Evolutionary conservation across 805 yeast species (phyloP), one percentile per base, ranked within the genome.

Genomic region (Gaillardinia entomophila): DNA sequence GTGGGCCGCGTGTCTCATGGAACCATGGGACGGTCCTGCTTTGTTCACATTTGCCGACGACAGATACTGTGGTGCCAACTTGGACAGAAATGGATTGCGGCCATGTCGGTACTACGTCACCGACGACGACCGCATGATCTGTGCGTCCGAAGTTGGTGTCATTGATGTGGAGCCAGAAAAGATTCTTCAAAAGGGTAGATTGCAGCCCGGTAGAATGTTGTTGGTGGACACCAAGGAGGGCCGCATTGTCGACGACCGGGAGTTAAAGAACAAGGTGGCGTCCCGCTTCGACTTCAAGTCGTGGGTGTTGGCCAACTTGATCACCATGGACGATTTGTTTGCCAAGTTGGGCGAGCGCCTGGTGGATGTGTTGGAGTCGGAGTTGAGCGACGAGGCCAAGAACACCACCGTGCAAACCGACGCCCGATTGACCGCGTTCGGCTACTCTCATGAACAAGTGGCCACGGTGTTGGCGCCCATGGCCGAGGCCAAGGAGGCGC

Each of bases 21-120:
- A 90, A 67, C 97, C 97, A 6, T 90, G 98, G 98, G 98, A 90
- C 65, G 98, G 98, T 44, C 98, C 98, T 13, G 97, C 97, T 23
- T 68, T 92, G 46, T 85, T 90, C 68, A 88, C 95, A 19, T 92
- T 90, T 60, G 90, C 97, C 24, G 97, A 90, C 61, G 97, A 96
- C 47, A 76, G 97, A 49, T 90, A 86, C 73, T 87, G 96, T 66
- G 98, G 98, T 70, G 98, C 98, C 31, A 89, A 89, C 60, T 74
- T 92, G 45, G 98, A 90, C 66, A 79, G 98, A 66, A 90, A 92
- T 57, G 98, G 98, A 42, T 74, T 90, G 53, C 82, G 98, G 67
- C 98, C 98, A 24, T 92, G 98, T 70, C 86, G 98, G 57, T 90
- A 86, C 71, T 92, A 92, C 61, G 80, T 92, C 47, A 89, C 97